Evolutionary conservation across 2,329 filamentous ascomycete species (phyloP).

Genomic region (Phoma sp.): DNA sequence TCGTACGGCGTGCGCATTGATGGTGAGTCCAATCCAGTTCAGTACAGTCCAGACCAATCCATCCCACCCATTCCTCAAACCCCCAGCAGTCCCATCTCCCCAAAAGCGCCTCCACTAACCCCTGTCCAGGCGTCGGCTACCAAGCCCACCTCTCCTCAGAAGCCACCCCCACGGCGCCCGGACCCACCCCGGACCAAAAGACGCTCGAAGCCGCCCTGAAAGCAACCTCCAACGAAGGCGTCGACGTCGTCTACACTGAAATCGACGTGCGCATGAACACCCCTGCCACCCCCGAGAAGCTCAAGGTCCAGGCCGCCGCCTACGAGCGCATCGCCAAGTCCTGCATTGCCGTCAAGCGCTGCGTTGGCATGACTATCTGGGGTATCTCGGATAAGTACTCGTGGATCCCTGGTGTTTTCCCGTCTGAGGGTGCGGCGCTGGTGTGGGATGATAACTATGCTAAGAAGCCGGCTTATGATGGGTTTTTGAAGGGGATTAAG

Average conservation of each 20-base stretch:
- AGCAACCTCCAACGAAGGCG: slow-evolving; percentile 59
- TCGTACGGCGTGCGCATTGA: slow-evolving; percentile 59
- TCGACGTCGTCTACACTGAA: slow-evolving; percentile 68
- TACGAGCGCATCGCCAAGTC: slow-evolving; percentile 51
- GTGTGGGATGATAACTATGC: slow-evolving; percentile 41
- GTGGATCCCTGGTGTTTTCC: slow-evolving; percentile 49
- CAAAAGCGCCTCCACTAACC: not conserved
- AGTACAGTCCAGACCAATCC: not conserved
- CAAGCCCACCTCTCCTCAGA: slow-evolving; percentile 64
- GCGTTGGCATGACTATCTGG: slow-evolving; percentile 56
- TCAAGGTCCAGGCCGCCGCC: slow-evolving; percentile 56
- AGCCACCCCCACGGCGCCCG: slow-evolving; percentile 54
- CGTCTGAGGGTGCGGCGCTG: slow-evolving; percentile 45
- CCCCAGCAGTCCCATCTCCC: not conserved
- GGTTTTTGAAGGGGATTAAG: slow-evolving; percentile 35
- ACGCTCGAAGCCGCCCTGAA: slow-evolving; percentile 56
- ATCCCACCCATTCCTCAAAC: not conserved
- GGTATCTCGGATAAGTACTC: slow-evolving; percentile 51
- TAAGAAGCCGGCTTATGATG: slow-evolving; percentile 47
- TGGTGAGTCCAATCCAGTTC: slow-evolving; percentile 40
- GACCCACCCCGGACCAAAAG: slow-evolving; percentile 52
- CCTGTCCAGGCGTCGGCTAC: slow-evolving; percentile 56
- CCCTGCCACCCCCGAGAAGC: slow-evolving; percentile 52
- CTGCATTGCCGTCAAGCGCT: slow-evolving; percentile 46
- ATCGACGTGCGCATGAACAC: slow-evolving; percentile 62